Percentiles rank a stretch among this genome's conserved stretches.
Conservation (phyloP, 2,329 filamentous ascomycete genomes). For the Claviceps fusiformis region DNA sequence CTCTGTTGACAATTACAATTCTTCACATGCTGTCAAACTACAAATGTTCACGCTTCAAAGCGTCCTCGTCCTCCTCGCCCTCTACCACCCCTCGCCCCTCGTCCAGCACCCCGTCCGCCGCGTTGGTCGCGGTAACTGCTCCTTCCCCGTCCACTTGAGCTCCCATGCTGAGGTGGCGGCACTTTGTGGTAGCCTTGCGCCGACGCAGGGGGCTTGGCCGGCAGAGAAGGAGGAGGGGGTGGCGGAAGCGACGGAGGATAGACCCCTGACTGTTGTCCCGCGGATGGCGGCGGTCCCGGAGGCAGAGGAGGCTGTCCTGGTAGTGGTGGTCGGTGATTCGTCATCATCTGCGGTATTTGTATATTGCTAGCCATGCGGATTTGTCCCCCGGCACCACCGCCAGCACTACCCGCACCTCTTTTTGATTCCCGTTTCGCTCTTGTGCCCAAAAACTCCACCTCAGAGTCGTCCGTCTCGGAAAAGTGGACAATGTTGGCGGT, state of each 20-base stretch:
- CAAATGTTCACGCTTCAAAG: neutral
- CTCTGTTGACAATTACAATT: neutral
- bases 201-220: slow-evolving; percentile 16
- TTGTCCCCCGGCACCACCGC: slow-evolving; percentile 19
- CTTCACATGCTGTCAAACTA: neutral
- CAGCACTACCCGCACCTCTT: slow-evolving; percentile 8
- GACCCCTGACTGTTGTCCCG: slow-evolving; percentile 12
- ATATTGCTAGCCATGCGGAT: slow-evolving; percentile 28
- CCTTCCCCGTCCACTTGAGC: slow-evolving; percentile 10
- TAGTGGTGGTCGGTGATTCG: slow-evolving; percentile 6
- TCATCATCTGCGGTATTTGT: slow-evolving; percentile 19
- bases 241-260: slow-evolving; percentile 15
- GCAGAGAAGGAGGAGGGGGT: slow-evolving; percentile 14
- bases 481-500: slow-evolving; percentile 26
- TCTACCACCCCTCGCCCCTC: slow-evolving; percentile 11
- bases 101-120: slow-evolving; percentile 14
- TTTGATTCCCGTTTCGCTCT: slow-evolving; percentile 18
- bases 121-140: slow-evolving; percentile 11
- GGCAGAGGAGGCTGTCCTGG: slow-evolving; percentile 23
- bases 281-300: slow-evolving; percentile 23
- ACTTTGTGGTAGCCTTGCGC: slow-evolving; percentile 15
- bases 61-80: slow-evolving; percentile 11
- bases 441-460: slow-evolving; percentile 28
- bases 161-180: slow-evolving; percentile 8
- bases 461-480: slow-evolving; percentile 34